Evolutionary conservation across 257 asterid species (phyloP), one percentile per base, ranked within the genome.

Genomic region (Euphrasia confusa): DNA sequence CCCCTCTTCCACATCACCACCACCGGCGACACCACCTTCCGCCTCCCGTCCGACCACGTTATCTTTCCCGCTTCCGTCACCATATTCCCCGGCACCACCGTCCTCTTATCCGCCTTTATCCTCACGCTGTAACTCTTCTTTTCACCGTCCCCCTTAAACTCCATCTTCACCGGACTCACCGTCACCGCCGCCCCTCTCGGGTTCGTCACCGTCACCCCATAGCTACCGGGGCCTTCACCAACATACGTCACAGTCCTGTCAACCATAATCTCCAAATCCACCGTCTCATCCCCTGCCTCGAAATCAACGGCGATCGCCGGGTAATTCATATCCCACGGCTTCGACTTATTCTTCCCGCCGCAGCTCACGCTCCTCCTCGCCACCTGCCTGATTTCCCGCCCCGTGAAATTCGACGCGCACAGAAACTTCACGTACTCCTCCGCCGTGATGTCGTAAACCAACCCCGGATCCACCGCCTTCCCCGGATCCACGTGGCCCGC

Each of bases 401-500:
- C 61, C 0, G 68, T 79, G 40, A 72, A 83, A 63, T 80, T 81
- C 0, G 95, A 81, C 0, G 95, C 84, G 17, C 97, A 90, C 0
- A 90, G 79, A 58, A 90, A 90, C 18, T 80, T 72, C 56, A 83
- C 13, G n/a, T 87, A 90, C 62, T 90, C 94, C 0, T 58, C 47
- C 0, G 54, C 7, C 0, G 77, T 64, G 5, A 90, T 24, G 61
- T 90, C 97, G 35, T 83, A 90, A 0, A 90, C 95, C 37, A 90
- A 67, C 4, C 95, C 97, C 0, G 97, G 97, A 74, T 85, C 87
- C 0, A 83, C 67, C 2, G 97, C 95, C 47, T 77, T 85, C 68
- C 77, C 80, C 0, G 97, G 97, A 61, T 82, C 70, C 11, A 90
- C 95, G 17, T 90, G 96, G 0, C 97, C 97, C 0, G 96, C 87